Percentiles rank a stretch among this genome's conserved stretches.
Evolutionary conservation across 2,329 filamentous ascomycete species (phyloP).

Genomic region (Talaromyces atroroseus): DNA sequence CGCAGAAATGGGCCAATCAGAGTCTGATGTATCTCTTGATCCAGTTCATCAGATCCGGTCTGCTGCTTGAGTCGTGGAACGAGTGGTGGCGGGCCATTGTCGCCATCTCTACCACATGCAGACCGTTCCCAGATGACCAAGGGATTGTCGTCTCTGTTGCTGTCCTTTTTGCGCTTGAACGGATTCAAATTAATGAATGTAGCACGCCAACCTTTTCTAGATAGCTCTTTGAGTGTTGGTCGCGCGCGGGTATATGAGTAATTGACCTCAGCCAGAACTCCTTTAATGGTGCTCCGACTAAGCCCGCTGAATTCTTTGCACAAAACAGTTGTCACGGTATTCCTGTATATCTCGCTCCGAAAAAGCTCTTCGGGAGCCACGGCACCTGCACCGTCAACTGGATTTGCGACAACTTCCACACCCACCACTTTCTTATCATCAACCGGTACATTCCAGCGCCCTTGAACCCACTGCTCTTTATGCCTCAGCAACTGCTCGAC

Average conservation of each 20-base stretch:
- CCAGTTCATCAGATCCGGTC: conserved; percentile 40
- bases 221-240: conserved; percentile 39
- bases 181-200: conserved; percentile 40
- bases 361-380: conserved; percentile 41
- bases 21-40: conserved; percentile 35
- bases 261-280: conserved; percentile 45
- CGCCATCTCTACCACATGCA: conserved; percentile 20
- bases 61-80: conserved; percentile 31
- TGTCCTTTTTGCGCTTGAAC: conserved; percentile 35
- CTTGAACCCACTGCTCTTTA: conserved; percentile 44
- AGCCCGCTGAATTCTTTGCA: conserved; percentile 40
- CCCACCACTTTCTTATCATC: conserved; percentile 8
- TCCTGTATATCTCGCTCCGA: conserved; percentile 39
- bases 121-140: conserved; percentile 35
- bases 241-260: conserved; percentile 41
- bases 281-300: conserved; percentile 41
- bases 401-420: too few species aligned
- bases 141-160: conserved; percentile 32
- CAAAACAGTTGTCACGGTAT: conserved; percentile 34
- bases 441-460: conserved; percentile 41
- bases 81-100: conserved; percentile 12
- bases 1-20: conserved; percentile 35
- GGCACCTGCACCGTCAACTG: conserved; percentile 11
- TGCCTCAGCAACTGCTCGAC: conserved; percentile 44
- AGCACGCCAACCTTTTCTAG: conserved; percentile 41